Percentiles rank a stretch among this genome's conserved stretches.
These are phyloP conservation scores for Trypanosoma cruzi DNA, from an alignment of 208 protist genomes.

Conservation along the genomic window DNA sequence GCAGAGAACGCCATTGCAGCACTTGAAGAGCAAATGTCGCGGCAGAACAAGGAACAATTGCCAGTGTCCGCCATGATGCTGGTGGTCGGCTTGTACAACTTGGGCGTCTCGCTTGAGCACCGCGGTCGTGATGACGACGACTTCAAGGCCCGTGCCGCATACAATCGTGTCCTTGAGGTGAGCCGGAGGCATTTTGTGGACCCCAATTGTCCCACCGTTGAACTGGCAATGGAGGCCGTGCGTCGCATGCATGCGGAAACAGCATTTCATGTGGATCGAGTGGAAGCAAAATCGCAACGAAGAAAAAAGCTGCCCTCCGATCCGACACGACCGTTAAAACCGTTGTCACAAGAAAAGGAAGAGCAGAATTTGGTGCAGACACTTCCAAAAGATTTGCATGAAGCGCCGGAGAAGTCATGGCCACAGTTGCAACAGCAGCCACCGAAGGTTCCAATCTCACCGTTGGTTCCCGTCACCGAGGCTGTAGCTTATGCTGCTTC, in stretches of 20 bases:
- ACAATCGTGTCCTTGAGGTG: slow-evolving; percentile 52
- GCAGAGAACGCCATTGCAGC: slow-evolving; percentile 67
- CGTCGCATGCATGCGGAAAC: slow-evolving; percentile 38
- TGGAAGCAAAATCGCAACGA: not conserved
- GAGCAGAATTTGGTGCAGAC: not conserved
- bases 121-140: slow-evolving; percentile 37
- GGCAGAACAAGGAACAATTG: slow-evolving; percentile 43
- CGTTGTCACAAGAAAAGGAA: not conserved
- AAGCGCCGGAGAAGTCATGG: not conserved
- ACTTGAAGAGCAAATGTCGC: slow-evolving; percentile 55
- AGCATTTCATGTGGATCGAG: slow-evolving; percentile 7
- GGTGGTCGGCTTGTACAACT: slow-evolving; percentile 82
- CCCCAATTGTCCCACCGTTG: slow-evolving; percentile 58
- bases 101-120: slow-evolving; percentile 82
- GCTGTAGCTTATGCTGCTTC: not conserved
- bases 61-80: slow-evolving; percentile 64
- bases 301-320: not conserved
- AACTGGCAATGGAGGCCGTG: slow-evolving; percentile 62
- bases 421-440: not conserved
- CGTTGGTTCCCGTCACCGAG: not conserved
- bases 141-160: slow-evolving; percentile 47
- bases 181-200: slow-evolving; percentile 62
- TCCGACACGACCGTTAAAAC: not conserved
- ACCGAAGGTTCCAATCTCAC: not conserved
- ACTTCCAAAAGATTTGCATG: not conserved